Percentiles rank a stretch among this genome's conserved stretches.
Evolutionary conservation across 75 land plant species (phyloP).

Genomic region (Sequoiadendron giganteum): DNA sequence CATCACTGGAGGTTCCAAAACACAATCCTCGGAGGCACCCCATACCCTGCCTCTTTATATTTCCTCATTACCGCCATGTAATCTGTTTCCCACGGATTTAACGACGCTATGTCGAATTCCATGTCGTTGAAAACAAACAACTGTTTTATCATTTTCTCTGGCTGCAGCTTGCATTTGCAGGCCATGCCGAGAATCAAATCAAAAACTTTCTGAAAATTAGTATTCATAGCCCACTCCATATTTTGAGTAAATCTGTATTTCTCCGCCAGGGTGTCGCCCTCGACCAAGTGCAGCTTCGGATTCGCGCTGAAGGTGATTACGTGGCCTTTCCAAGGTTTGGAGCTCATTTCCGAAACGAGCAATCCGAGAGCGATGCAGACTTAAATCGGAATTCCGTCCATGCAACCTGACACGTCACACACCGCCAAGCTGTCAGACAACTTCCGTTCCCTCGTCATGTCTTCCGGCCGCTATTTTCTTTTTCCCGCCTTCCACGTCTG

Average conservation of each 20-base stretch:
- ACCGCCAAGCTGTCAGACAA: constrained; percentile 56
- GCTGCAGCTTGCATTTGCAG: constrained; percentile 18
- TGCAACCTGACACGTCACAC: constrained; percentile 77
- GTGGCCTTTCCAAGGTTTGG: constrained; percentile 70
- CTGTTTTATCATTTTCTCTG: constrained; percentile 60
- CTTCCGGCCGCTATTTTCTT: constrained; percentile 63
- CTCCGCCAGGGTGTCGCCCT: constrained; percentile 33
- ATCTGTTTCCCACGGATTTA: constrained; percentile 45
- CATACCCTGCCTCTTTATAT: constrained; percentile 45
- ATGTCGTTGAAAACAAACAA: constrained; percentile 74
- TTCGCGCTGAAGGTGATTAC: constrained; percentile 55
- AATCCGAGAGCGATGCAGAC: constrained; percentile 67
- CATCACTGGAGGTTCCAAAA: constrained; percentile 81
- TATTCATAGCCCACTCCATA: constrained; percentile 71
- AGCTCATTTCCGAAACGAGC: constrained; percentile 55
- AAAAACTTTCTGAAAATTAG: constrained; percentile 59
- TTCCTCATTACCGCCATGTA: constrained; percentile 47
- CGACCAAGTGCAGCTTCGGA: constrained; percentile 44
- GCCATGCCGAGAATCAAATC: constrained; percentile 41
- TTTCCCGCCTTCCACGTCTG: constrained; percentile 44
- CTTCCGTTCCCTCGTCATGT: constrained; percentile 40
- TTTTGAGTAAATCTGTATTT: constrained; percentile 30
- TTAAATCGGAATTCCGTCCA: constrained; percentile 60
- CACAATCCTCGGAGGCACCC: constrained; percentile 52
- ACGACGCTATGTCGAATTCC: constrained; percentile 60